These are phyloP conservation scores for Termitomyces sp. DNA, from an alignment of 768 basidiomycete genomes.

Conservation along the genomic window DNA sequence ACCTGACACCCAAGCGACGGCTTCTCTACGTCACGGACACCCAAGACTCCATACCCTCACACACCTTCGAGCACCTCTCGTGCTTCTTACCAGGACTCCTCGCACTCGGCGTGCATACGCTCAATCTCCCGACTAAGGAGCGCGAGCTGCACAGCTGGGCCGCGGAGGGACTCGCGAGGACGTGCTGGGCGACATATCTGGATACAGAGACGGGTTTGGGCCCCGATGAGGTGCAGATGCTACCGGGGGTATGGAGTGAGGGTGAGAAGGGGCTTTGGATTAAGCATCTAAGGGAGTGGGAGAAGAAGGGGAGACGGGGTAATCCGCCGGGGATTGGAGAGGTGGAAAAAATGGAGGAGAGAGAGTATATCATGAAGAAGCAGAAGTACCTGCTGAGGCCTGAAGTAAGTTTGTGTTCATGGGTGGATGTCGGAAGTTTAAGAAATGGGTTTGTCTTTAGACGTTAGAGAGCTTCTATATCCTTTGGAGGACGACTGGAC, in stretches of 20 bases:
- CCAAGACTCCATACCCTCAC: constrained; percentile 24
- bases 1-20: constrained; percentile 43
- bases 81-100: constrained; percentile 63
- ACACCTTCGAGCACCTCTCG: constrained; percentile 55
- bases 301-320: constrained; percentile 28
- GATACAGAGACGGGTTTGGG: constrained; percentile 63
- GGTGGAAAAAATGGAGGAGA: constrained; percentile 15
- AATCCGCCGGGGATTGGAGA: constrained; percentile 30
- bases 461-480: constrained; percentile 50
- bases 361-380: constrained; percentile 35
- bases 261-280: constrained; percentile 30
- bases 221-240: constrained; percentile 47
- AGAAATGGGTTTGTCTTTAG: constrained; percentile 20
- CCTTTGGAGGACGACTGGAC: constrained; percentile 47
- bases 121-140: constrained; percentile 26
- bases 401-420: constrained; percentile 32
- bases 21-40: constrained; percentile 56
- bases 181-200: constrained; percentile 58
- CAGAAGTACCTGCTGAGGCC: constrained; percentile 38
- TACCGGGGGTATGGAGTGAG: constrained; percentile 5
- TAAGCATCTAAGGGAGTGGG: constrained; percentile 36
- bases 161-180: constrained; percentile 55
- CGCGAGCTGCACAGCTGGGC: constrained; percentile 51
- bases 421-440: not conserved
- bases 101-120: constrained; percentile 48